Conservation (phyloP, 192 early-diverging fungal genomes). For the Coemansia sp. region DNA sequence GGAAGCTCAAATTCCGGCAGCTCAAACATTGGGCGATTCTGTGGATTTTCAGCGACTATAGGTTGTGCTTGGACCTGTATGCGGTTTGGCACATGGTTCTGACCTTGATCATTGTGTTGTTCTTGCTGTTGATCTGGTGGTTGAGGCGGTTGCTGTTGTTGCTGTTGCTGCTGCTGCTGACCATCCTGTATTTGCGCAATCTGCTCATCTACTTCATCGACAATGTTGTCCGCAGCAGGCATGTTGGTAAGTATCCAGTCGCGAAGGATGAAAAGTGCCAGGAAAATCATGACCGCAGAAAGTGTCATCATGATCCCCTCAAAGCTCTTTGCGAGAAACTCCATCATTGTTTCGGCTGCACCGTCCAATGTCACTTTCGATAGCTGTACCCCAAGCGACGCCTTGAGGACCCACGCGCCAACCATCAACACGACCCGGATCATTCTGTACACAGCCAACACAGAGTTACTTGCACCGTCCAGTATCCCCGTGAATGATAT, state of each 20-base stretch:
- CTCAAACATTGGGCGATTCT: constrained; percentile 37
- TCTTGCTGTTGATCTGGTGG: constrained; percentile 2
- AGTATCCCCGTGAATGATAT: constrained; percentile 43
- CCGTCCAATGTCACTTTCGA: constrained; percentile 19
- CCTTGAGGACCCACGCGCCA: constrained; percentile 10
- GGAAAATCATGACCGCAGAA: constrained; percentile 72
- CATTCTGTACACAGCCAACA: constrained; percentile 25
- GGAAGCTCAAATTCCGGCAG: constrained; percentile 25
- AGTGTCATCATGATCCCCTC: constrained; percentile 85
- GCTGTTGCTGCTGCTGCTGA: not conserved
- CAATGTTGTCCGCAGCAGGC: constrained; percentile 32
- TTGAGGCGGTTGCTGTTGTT: constrained; percentile 4
- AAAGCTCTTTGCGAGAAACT: constrained; percentile 67
- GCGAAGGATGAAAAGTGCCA: constrained; percentile 79
- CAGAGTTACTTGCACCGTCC: constrained; percentile 34
- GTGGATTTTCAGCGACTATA: constrained; percentile 41
- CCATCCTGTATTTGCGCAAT: not conserved
- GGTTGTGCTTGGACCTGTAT: constrained; percentile 28
- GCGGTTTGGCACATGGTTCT: not conserved
- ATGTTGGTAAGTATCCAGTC: constrained; percentile 76
- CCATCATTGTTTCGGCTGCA: constrained; percentile 22
- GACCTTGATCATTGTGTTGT: constrained; percentile 1
- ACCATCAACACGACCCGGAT: constrained; percentile 20
- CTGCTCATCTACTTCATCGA: constrained; percentile 44
- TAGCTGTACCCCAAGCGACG: constrained; percentile 15